Base-by-base conservation (phyloP, 1,284 basidiomycete species). In the Cerioporus squamosus region DNA sequence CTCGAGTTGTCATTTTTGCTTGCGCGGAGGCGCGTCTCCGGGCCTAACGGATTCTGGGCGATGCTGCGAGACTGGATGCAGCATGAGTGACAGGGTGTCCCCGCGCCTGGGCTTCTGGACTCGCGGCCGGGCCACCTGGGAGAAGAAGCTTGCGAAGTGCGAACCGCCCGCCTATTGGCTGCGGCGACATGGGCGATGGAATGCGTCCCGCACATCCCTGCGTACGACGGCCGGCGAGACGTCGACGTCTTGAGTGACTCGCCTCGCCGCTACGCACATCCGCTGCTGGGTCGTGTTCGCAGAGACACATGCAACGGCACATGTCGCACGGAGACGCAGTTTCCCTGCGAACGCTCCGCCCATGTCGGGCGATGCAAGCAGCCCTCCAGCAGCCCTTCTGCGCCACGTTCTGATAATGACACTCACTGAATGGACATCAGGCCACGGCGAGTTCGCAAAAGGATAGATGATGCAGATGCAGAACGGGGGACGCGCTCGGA, bases 341-440 rank as follows among this genome's bases (percentile, higher is more conserved):
- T 26, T 18, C 29, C 46, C 51, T 53, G 53, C 44, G 57, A 49
- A 48, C 31, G 15, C 23, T 44, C 29, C 40, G 38, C 15, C 40
- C 18, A 22, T 18, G 8, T 36, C 47, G 47, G 47, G 33, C 33
- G 33, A 36, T 36, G 12, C 4, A 36, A 36, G 33, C 33, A 36
- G 33, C 33, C 33, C 5, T 36, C 33, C 8, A 36, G 33, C 33
- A 36, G 33, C 33, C 33, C 12, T 64, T 59, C 62, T 59, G 52
- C 59, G 62, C 59, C 62, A 64, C 62, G 36, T 54, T 59, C 62
- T 64, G 62, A 64, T 64, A 53, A 12, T 48, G 52, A 39, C 26
- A 29, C 26, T 33, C 39, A 54, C 51, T 59, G 54, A 59, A 61
- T 58, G 47, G 53, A 18, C 50, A 44, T 39, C 46, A 38, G 23